Conservation (phyloP, 2,329 filamentous ascomycete genomes). For the Sporothrix luriei region DNA sequence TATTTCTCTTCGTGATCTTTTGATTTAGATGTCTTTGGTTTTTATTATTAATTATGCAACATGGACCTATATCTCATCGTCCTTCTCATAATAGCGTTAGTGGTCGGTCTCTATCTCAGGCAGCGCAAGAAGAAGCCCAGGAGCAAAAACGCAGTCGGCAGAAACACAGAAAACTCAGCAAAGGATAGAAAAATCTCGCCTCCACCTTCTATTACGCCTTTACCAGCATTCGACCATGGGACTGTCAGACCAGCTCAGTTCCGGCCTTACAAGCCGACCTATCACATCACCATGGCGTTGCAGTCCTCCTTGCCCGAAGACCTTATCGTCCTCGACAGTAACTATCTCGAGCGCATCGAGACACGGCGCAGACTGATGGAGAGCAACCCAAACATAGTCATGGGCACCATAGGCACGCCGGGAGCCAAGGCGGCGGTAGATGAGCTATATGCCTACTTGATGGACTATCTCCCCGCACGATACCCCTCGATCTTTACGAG, state of each 20-base stretch:
- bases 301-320: constrained; percentile 50
- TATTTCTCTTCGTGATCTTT: not conserved
- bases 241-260: constrained; percentile 45
- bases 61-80: not conserved
- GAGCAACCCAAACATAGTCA: constrained; percentile 46
- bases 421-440: constrained; percentile 47
- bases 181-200: not conserved
- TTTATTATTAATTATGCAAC: no score
- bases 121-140: not conserved
- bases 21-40: no score
- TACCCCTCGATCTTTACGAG: constrained; percentile 47
- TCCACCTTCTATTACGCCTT: not conserved
- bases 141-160: not conserved
- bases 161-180: not conserved
- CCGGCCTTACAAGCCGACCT: constrained; percentile 56
- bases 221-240: constrained; percentile 47
- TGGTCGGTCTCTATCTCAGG: not conserved
- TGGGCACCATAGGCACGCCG: constrained; percentile 39
- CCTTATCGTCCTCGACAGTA: constrained; percentile 56
- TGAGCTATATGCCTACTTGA: constrained; percentile 29
- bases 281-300: constrained; percentile 59
- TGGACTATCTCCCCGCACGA: constrained; percentile 29
- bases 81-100: not conserved
- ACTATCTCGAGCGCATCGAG: constrained; percentile 52
- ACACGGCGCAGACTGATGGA: constrained; percentile 47